These are phyloP conservation scores for Fraxinus anomala DNA, from an alignment of 257 asterid species.

Conservation along the genomic window DNA sequence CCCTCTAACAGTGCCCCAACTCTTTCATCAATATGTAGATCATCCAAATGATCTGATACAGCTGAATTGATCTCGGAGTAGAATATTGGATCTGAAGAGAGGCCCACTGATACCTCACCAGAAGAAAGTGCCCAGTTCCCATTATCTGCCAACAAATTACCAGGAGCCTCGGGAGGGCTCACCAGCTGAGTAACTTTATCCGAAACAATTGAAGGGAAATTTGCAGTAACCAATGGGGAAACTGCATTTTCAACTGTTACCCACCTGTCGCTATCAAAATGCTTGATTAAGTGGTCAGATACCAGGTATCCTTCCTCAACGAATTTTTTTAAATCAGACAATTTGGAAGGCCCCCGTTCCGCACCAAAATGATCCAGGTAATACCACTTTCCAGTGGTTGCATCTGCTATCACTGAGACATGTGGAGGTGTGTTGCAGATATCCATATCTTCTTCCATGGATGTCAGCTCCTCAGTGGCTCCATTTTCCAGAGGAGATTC, in stretches of 20 bases:
- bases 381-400: constrained; percentile 78
- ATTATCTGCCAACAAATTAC: constrained; percentile 74
- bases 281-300: constrained; percentile 91
- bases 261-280: constrained; percentile 88
- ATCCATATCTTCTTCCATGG: constrained; percentile 99
- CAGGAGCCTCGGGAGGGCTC: constrained; percentile 99
- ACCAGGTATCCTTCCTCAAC: constrained; percentile 79
- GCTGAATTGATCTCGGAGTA: constrained; percentile 37
- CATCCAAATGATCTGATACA: constrained; percentile 41
- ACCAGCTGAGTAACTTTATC: constrained; percentile 84
- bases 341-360: constrained; percentile 82
- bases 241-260: constrained; percentile 89
- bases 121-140: constrained; percentile 42
- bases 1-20: constrained; percentile 74
- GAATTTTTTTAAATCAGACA: constrained; percentile 76
- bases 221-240: constrained; percentile 74
- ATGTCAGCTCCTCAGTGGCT: constrained; percentile 62
- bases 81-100: constrained; percentile 33
- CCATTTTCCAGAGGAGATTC: constrained; percentile 65
- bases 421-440: constrained; percentile 99
- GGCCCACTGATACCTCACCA: constrained; percentile 36
- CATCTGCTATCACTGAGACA: constrained; percentile 55
- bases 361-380: constrained; percentile 79
- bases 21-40: constrained; percentile 71
- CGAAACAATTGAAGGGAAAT: constrained; percentile 67